Conservation (phyloP, 225 moss, liverwort and hornwort genomes). For the Neckera pumila region DNA sequence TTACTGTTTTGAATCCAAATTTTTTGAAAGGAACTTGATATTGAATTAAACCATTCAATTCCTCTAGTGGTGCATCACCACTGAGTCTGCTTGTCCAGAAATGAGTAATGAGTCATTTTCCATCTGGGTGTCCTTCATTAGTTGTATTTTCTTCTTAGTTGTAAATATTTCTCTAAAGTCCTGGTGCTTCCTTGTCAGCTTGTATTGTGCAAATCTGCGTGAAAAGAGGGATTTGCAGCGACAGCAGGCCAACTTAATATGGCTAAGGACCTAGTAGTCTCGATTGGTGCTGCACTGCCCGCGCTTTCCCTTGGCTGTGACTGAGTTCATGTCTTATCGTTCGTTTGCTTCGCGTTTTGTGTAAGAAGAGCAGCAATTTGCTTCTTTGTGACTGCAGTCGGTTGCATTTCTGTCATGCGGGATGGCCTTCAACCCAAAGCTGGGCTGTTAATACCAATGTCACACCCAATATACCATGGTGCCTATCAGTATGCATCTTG, state of each 20-base stretch:
- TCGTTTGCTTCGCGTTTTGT: not conserved
- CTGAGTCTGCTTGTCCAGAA: not conserved
- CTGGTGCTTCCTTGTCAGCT: not conserved
- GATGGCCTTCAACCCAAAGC: not conserved
- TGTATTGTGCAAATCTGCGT: not conserved
- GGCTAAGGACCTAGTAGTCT: not conserved
- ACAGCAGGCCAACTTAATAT: not conserved
- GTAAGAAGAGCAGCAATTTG: slow-evolving; percentile 15
- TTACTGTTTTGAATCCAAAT: not conserved
- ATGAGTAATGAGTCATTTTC: not conserved
- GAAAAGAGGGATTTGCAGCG: not conserved
- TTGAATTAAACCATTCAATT: not conserved
- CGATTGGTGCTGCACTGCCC: not conserved
- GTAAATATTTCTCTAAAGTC: not conserved
- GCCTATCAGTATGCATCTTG: not conserved
- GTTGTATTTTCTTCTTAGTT: not conserved
- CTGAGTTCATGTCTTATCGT: not conserved
- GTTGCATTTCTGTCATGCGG: not conserved
- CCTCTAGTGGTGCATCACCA: not conserved
- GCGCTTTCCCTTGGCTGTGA: not conserved
- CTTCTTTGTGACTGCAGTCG: slow-evolving; percentile 3
- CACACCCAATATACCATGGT: not conserved
- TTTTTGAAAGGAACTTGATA: not conserved
- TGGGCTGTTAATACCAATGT: not conserved
- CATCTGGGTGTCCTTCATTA: not conserved